Base-by-base conservation (phyloP, 2,329 filamentous ascomycete genomes). In the Colletotrichum liaoningense region DNA sequence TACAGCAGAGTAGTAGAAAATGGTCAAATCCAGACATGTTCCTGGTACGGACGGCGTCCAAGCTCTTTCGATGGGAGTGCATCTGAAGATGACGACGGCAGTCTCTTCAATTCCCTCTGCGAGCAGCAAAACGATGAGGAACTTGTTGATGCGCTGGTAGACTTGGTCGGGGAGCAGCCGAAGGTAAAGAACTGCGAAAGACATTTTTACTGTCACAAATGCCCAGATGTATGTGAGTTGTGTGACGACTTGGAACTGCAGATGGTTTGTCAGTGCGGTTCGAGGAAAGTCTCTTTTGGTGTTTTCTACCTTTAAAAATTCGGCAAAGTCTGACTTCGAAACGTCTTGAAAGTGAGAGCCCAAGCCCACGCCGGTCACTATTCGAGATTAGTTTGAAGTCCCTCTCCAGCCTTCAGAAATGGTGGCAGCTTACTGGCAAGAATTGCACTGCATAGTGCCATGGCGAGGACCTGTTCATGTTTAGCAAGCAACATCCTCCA, bases 11-110 rank as follows among this genome's bases (percentile, higher is more conserved):
- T 75, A 75, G 30, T 75, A 75, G 19, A 75, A 75, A 7, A 69
- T 26, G 19, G 67, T 74, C 81, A 86, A 68, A 86, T 76, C 74
- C 11, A 75, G 63, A 28, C 75, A 76, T n/a, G 46, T 68, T 4
- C 75, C 75, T 2, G 72, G 63, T 4, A 59, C 55, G 19, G 69
- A 54, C 6, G 74, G 72, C 24, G 66, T 74, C 75, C 75, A 76
- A 14, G 54, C 75, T 26, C 73, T 72, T 14, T 68, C 46, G n/a
- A 76, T 55, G 16, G 75, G 75, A 19, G 38, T 56, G 14, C 75
- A 76, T 54, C 75, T 74, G n/a, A 76, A 74, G 30, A 73, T 71
- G 19, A 74, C 67, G 4, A 74, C 74, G 5, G 75, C 66, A 1
- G 74, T 74, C 46, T 74, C 74, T 55, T 63, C 74, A 16, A 75